Conservation (phyloP, 352 stramenopile species). For the Pelagophyceae sp. region DNA sequence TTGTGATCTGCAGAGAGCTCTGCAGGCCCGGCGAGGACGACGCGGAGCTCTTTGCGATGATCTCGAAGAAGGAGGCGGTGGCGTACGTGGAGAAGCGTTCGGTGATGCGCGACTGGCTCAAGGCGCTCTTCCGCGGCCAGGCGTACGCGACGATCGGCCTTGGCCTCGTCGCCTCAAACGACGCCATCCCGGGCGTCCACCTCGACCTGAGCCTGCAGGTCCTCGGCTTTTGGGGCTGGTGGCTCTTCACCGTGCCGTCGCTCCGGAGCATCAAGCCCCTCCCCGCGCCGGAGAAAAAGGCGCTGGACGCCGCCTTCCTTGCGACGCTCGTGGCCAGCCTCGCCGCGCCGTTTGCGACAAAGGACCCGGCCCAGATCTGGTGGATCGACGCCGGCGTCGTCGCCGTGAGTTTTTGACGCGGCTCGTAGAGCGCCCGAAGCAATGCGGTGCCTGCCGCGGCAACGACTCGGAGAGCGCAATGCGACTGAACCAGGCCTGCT, state of each 20-base stretch:
- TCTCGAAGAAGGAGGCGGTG: slow-evolving; percentile 49
- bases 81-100: slow-evolving; percentile 47
- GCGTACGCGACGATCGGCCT: slow-evolving; percentile 48
- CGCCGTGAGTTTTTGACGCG: too few relatives aligned
- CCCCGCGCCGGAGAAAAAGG: slow-evolving; percentile 50
- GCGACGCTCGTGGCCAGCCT: slow-evolving; percentile 49
- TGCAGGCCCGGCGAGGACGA: slow-evolving; percentile 37
- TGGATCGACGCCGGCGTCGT: slow-evolving; percentile 12
- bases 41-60: slow-evolving; percentile 36
- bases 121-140: slow-evolving; percentile 56
- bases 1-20: too few relatives aligned
- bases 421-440: too few relatives aligned
- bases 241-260: slow-evolving; percentile 59
- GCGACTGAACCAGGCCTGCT: too few relatives aligned
- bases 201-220: slow-evolving; percentile 49
- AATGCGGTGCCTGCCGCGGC: too few relatives aligned
- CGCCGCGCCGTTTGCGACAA: slow-evolving; percentile 50
- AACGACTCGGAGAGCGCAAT: too few relatives aligned
- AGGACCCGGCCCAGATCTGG: slow-evolving; percentile 58
- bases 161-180: slow-evolving; percentile 50
- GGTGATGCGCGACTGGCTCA: slow-evolving; percentile 59
- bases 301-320: slow-evolving; percentile 57
- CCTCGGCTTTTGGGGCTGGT: slow-evolving; percentile 63
- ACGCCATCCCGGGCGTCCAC: slow-evolving; percentile 36
- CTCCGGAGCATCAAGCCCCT: slow-evolving; percentile 47